Evolutionary conservation across 208 protist genomes (phyloP).

Genomic region (Trypanosoma congolense): DNA sequence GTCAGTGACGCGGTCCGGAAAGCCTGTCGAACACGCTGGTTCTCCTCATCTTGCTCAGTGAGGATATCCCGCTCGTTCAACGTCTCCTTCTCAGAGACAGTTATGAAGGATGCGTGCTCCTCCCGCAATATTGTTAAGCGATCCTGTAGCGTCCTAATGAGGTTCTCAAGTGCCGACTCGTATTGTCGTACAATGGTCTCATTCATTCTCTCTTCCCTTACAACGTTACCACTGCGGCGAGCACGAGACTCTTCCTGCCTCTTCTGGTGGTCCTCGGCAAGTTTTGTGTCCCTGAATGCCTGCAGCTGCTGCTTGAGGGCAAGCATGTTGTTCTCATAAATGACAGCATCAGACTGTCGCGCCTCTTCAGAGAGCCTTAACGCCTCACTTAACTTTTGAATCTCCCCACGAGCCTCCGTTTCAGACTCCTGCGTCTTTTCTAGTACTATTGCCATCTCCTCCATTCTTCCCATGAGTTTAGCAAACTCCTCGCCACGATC

Average conservation of each 20-base stretch:
- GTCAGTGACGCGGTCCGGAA: slow-evolving; percentile 50
- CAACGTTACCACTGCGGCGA: slow-evolving; percentile 24
- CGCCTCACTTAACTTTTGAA: slow-evolving; percentile 48
- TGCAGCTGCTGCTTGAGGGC: slow-evolving; percentile 58
- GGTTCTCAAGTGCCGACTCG: slow-evolving; percentile 63
- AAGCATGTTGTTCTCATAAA: slow-evolving; percentile 67
- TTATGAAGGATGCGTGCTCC: slow-evolving; percentile 55
- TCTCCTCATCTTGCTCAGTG: slow-evolving; percentile 50
- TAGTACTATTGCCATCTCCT: slow-evolving; percentile 67
- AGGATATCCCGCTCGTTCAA: slow-evolving; percentile 42
- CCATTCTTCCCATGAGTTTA: slow-evolving; percentile 71
- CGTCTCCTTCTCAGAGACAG: slow-evolving; percentile 38
- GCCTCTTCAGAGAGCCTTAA: slow-evolving; percentile 67
- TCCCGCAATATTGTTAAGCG: slow-evolving; percentile 49
- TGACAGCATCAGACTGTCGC: slow-evolving; percentile 53
- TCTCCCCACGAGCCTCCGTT: slow-evolving; percentile 50
- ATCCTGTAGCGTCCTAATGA: slow-evolving; percentile 58
- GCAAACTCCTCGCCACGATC: slow-evolving; percentile 59
- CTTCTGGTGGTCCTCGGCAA: slow-evolving; percentile 62
- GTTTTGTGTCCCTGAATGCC: slow-evolving; percentile 53
- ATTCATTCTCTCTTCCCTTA: slow-evolving; percentile 53
- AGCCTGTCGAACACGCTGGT: slow-evolving; percentile 40
- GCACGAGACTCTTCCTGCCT: slow-evolving; percentile 27
- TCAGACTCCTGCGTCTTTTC: slow-evolving; percentile 71
- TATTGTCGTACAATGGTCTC: slow-evolving; percentile 74